Evolutionary conservation across 805 yeast genomes (phyloP), one percentile per base, ranked within the genome.

Genomic region (Sugiyamaella chiloensis): DNA sequence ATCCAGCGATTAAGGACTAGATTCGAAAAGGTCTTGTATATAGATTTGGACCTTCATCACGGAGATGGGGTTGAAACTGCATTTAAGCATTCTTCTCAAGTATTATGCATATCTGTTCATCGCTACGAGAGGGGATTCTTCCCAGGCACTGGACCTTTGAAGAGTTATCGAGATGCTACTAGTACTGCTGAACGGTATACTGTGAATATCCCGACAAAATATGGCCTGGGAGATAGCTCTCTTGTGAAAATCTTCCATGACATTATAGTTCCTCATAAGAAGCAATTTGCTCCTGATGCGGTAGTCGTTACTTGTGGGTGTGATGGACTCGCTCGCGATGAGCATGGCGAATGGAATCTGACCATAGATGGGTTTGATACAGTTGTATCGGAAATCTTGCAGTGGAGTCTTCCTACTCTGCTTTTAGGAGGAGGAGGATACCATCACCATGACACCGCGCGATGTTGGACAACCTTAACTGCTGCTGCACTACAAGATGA

Each of bases 371-470:
- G 83, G 0, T 67, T 73, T 17, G 72, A 75, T 0, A 24, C 58
- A 1, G 63, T 62, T 4, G 61, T 81, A 3, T 4, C 52, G 21
- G 30, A 55, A 9, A 19, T 75, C 16, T 41, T 72, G 5, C 53
- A 46, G 1, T 48, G 54, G 54, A 57, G 44, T 1, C 42, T 55
- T 2, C 80, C 80, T 0, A 60, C 70, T 0, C 46, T 82, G 45
- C 48, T 85, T 5, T 66, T 85, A 1, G 91, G 91, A 0, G 93
- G 93, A 1, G 93, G 93, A 2, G 93, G 91, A 0, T 85, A 85
- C 59, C 79, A 83, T 51, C 78, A 74, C 51, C 60, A 70, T 2
- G 81, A 83, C 50, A 72, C 79, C 21, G 80, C 88, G 0, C 72
- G 85, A 51, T 77, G 80, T 47, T 82, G 87, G 79, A 65, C 80